These are phyloP conservation scores for Linum lewisii DNA, from an alignment of 345 rosid species.

Conservation along the genomic window DNA sequence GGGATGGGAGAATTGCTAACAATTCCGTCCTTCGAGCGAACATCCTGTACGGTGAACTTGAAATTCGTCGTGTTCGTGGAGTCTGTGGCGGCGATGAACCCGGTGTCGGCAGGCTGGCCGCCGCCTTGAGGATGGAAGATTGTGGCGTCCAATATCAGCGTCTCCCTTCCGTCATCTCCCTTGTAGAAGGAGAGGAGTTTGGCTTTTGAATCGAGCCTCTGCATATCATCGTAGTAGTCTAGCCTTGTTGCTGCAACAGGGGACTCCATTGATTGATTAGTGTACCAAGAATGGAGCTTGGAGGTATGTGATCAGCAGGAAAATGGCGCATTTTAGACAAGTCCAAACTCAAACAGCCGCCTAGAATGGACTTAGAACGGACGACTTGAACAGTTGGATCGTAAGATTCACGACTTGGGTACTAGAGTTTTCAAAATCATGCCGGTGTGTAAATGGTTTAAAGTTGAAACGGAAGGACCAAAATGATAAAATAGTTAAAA, in stretches of 20 bases:
- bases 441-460: no score
- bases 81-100: conserved; percentile 29
- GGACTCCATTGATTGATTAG: conserved; percentile 23
- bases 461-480: no score
- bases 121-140: conserved; percentile 96
- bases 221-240: conserved; percentile 38
- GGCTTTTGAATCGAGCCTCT: conserved; percentile 34
- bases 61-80: not conserved
- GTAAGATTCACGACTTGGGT: no score
- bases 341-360: no score
- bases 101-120: conserved; percentile 80
- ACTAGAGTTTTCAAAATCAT: no score
- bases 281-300: not conserved
- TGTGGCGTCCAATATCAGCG: conserved; percentile 60
- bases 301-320: not conserved
- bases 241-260: conserved; percentile 31
- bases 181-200: conserved; percentile 27
- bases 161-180: conserved; percentile 54
- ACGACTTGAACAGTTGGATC: no score
- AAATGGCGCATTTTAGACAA: no score
- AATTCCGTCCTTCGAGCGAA: conserved; percentile 66
- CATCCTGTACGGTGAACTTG: conserved; percentile 63
- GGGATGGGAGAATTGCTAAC: conserved; percentile 13
- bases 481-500: no score
- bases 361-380: no score